phyloP scores from a whole-genome alignment of 768 basidiomycete genomes.

The Mrakia hoshinonis region DNA sequence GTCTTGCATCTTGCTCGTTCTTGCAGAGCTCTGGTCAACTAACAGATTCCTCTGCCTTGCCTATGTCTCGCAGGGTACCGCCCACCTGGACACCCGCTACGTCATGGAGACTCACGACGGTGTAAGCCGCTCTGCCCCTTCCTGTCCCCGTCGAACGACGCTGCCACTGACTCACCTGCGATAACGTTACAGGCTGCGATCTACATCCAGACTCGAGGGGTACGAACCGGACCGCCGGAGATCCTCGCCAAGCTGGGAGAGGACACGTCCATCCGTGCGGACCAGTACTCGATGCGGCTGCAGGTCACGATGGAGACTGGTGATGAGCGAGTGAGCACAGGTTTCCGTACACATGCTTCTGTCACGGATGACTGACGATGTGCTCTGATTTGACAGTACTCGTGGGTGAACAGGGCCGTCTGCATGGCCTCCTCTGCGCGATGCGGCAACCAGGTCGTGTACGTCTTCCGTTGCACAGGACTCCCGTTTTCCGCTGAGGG shows the following conservation, averaged over 20 bases:
- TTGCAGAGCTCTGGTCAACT: not conserved
- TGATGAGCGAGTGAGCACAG: conserved; percentile 28
- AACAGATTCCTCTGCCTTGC: not conserved
- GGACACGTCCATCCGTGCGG: conserved; percentile 30
- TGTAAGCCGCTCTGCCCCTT: not conserved
- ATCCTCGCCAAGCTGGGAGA: conserved; percentile 34
- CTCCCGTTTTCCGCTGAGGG: not conserved
- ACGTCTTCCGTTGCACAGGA: not conserved
- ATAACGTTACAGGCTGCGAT: conserved; percentile 28
- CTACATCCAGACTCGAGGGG: conserved; percentile 35
- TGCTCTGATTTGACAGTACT: conserved; percentile 27
- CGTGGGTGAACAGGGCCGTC: conserved; percentile 34
- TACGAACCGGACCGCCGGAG: conserved; percentile 33
- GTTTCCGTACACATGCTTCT: not conserved
- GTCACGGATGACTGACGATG: not conserved
- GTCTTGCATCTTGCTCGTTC: conserved; percentile 5
- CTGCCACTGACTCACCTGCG: too few relatives aligned
- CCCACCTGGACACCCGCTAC: conserved; percentile 35
- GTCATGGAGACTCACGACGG: conserved; percentile 31
- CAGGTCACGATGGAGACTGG: conserved; percentile 33
- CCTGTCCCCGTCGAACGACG: not conserved
- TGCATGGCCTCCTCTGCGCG: conserved; percentile 32
- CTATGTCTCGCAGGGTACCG: conserved; percentile 19
- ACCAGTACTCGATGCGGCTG: conserved; percentile 32
- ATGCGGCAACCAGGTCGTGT: conserved; percentile 32